These are phyloP conservation scores for Ulota crispa DNA, from an alignment of 225 moss, liverwort and hornwort species.

Conservation along the genomic window DNA sequence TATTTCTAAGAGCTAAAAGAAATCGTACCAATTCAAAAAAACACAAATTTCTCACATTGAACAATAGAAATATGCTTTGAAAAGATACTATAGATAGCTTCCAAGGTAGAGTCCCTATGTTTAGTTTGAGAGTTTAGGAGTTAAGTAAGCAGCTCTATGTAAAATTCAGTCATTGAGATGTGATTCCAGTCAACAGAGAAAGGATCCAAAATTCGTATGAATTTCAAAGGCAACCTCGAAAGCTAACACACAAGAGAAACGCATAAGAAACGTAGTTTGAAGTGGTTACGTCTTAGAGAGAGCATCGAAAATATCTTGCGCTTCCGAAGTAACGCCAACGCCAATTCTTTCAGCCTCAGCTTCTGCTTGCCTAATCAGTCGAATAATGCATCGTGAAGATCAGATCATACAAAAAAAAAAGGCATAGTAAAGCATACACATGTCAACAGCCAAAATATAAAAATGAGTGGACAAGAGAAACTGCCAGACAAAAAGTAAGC, in stretches of 20 bases:
- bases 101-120: not conserved
- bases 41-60: not conserved
- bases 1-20: not conserved
- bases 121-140: not conserved
- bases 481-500: not conserved
- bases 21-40: not conserved
- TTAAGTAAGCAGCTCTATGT: not conserved
- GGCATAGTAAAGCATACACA: not conserved
- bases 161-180: not conserved
- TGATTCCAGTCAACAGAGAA: not conserved
- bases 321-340: conserved; percentile 91
- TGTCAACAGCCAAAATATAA: conserved; percentile 13
- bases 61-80: not conserved
- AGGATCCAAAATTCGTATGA: not conserved
- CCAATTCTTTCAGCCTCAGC: conserved; percentile 96
- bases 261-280: not conserved
- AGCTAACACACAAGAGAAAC: not conserved
- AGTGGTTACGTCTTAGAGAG: conserved; percentile 85
- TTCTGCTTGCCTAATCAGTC: conserved; percentile 88
- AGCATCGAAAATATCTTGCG: conserved; percentile 99
- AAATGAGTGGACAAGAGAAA: not conserved
- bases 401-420: conserved; percentile 9
- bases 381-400: conserved; percentile 20
- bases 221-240: conserved; percentile 6
- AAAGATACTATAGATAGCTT: not conserved